Percentiles rank a stretch among this genome's conserved stretches.
These are phyloP conservation scores for Pharnaceum exiguum DNA, from an alignment of 148 eudicot species.

Conservation along the genomic window DNA sequence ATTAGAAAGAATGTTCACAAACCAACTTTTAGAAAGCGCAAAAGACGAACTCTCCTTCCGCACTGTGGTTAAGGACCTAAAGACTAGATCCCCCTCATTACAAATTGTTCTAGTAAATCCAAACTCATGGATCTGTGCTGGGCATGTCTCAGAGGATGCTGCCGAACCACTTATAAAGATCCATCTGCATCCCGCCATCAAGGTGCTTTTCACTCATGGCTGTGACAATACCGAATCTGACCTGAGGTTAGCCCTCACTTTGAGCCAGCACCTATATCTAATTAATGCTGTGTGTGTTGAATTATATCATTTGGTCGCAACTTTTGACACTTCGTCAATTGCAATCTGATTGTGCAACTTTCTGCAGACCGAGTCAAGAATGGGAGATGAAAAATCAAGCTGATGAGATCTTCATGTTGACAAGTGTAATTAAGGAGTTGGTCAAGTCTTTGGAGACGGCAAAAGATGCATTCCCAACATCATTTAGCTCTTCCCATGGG, in stretches of 20 bases:
- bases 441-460: conserved; percentile 37
- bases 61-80: conserved; percentile 66
- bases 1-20: conserved; percentile 84
- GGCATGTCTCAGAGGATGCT: conserved; percentile 39
- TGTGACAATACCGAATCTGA: conserved; percentile 23
- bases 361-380: conserved; percentile 41
- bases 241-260: conserved; percentile 37
- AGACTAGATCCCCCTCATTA: conserved; percentile 45
- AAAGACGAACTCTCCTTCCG: conserved; percentile 86
- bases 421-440: conserved; percentile 42
- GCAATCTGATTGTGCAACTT: not conserved
- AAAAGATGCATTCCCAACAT: conserved; percentile 46
- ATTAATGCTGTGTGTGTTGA: not conserved
- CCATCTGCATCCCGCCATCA: conserved; percentile 56
- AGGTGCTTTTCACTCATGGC: conserved; percentile 57
- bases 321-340: not conserved
- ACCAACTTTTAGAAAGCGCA: conserved; percentile 72
- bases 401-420: conserved; percentile 80
- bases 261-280: not conserved
- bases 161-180: conserved; percentile 37
- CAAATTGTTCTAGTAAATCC: conserved; percentile 82
- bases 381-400: conserved; percentile 58
- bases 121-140: conserved; percentile 62
- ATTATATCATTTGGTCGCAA: not conserved
- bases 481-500: conserved; percentile 44